Evolutionary conservation across 2,329 filamentous ascomycete genomes (phyloP).

Genomic region (Raffaelea deltoideospora): DNA sequence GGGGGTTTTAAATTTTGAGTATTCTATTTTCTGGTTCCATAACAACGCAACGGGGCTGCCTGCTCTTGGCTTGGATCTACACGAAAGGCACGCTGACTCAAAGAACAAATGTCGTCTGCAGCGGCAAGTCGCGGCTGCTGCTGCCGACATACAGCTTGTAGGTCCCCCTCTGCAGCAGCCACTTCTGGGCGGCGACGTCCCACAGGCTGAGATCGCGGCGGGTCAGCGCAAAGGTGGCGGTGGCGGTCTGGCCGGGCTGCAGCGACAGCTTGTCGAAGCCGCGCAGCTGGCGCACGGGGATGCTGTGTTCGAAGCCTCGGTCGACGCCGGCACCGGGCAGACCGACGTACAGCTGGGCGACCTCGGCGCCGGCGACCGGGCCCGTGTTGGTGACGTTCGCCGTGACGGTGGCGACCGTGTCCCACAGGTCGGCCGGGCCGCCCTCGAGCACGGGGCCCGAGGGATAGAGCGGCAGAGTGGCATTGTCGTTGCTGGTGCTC

Average conservation of each 20-base stretch:
- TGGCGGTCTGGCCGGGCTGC: constrained; percentile 23
- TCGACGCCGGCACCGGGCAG: constrained; percentile 8
- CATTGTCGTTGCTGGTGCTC: constrained; percentile 32
- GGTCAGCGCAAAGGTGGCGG: constrained; percentile 36
- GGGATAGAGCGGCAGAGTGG: not conserved
- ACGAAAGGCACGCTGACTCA: too few relatives aligned
- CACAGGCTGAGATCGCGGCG: constrained; percentile 52
- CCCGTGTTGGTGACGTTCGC: constrained; percentile 26
- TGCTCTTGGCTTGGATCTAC: too few relatives aligned
- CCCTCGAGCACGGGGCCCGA: constrained; percentile 6
- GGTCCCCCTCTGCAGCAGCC: constrained; percentile 29
- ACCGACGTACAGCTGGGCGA: constrained; percentile 13
- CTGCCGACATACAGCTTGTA: constrained; percentile 25
- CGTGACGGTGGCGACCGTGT: constrained; percentile 21
- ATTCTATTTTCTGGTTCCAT: too few relatives aligned
- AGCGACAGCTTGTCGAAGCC: constrained; percentile 48
- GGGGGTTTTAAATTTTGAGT: too few relatives aligned
- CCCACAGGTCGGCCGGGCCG: constrained; percentile 20
- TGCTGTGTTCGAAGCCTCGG: too few relatives aligned
- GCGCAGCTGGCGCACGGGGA: constrained; percentile 32
- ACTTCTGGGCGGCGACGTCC: constrained; percentile 45
- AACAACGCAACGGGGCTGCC: too few relatives aligned
- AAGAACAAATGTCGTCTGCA: too few relatives aligned
- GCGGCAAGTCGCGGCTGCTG: constrained; percentile 18
- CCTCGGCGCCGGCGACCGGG: constrained; percentile 9